Base-by-base conservation (phyloP, 148 eudicot genomes). In the Amaranthus palmeri region DNA sequence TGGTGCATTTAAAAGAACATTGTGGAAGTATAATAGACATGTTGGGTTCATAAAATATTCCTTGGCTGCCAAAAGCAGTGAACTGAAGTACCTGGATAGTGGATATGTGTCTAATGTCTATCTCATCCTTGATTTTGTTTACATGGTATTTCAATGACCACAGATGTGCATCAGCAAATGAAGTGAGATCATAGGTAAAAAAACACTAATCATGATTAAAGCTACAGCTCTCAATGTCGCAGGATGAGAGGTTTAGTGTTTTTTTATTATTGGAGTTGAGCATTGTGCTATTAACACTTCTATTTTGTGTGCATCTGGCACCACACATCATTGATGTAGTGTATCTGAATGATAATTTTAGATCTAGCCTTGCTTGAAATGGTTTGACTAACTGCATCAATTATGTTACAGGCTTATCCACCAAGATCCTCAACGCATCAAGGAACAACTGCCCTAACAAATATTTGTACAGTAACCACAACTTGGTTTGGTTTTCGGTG, bases 401-500 rank as follows among this genome's bases (percentile, higher is more conserved):
- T 60, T 49, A 17, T 69, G 49, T 44, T 71, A 14, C 81, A 95
- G 99, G 97, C 92, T 57, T 91, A 91, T 77, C 89, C 87, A 50
- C 85, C 84, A 36, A 86, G 90, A 67, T 72, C 77, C 72, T 79
- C 80, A 52, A 82, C 60, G 67, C 66, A 62, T 48, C 61, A 78
- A 56, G 82, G 77, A 86, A 91, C 91, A 77, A 85, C 83, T 67
- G 92, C 99, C 76, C 88, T 85, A 76, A 80, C 84, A 79, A 52
- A 88, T 68, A 47, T 70, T 74, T 95, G 99, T 83, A 85, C 78
- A 75, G 92, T 95, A 46, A 92, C 97, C 72, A 95, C 97, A 40
- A 91, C 93, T 57, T 95, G 99, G 99, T 88, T 91, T 85, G 97
- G 99, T 36, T 95, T 88, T 69, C 84, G 81, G 61, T 89, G 92